Evolutionary conservation across 768 basidiomycete species (phyloP).

Genomic region (Mrakia blollopis): DNA sequence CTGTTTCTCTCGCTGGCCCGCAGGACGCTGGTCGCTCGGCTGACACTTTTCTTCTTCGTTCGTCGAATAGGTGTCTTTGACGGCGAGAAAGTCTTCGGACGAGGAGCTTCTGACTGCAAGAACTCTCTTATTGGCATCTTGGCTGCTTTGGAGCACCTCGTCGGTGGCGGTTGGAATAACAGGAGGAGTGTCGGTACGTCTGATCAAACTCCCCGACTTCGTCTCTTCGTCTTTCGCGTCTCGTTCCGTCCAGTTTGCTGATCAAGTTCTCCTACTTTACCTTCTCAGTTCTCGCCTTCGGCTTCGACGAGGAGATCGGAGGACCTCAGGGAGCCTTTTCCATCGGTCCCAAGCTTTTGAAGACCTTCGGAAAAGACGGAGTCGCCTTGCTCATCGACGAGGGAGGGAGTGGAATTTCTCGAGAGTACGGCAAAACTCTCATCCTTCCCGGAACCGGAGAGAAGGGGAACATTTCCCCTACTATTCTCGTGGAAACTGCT

Average conservation of each 20-base stretch:
- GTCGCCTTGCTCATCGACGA: conserved; percentile 31
- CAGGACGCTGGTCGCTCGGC: background rate
- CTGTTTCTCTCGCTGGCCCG: background rate
- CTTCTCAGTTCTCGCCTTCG: conserved; percentile 25
- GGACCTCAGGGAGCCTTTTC: conserved; percentile 30
- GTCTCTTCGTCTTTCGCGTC: background rate
- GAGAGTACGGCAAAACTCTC: conserved; percentile 26
- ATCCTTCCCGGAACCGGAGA: conserved; percentile 30
- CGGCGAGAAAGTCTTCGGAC: conserved; percentile 23
- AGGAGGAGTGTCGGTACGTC: conserved; percentile 15
- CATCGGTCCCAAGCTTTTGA: conserved; percentile 22
- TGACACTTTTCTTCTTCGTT: background rate
- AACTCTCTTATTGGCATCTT: conserved; percentile 29
- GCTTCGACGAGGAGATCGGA: conserved; percentile 32
- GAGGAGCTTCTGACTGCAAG: conserved; percentile 28
- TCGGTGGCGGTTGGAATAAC: conserved; percentile 18
- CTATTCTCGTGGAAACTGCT: conserved; percentile 22
- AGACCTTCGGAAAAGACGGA: conserved; percentile 26
- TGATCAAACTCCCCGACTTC: too few species aligned
- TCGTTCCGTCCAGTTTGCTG: background rate
- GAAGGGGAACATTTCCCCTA: conserved; percentile 27
- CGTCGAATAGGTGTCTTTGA: conserved; percentile 15
- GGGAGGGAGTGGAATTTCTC: conserved; percentile 25
- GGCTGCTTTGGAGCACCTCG: conserved; percentile 27
- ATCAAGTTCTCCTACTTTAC: background rate